Conservation (phyloP, 805 yeast species). For the Myxozyma geophila region DNA sequence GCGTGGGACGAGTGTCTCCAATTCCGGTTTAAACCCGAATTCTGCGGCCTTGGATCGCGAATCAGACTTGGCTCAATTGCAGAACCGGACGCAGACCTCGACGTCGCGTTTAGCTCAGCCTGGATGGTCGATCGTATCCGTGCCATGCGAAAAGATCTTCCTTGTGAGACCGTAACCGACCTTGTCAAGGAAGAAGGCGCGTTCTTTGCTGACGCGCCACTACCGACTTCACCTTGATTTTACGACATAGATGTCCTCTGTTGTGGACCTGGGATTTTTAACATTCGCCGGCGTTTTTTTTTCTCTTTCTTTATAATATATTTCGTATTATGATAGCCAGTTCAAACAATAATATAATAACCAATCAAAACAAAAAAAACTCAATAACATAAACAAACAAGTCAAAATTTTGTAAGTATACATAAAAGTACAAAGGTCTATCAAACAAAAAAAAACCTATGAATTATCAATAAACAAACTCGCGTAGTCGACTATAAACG, state of each 20-base stretch:
- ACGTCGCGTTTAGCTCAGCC: constrained; percentile 40
- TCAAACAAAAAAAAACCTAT: too few relatives aligned
- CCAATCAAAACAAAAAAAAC: too few relatives aligned
- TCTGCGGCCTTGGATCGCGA: constrained; percentile 15
- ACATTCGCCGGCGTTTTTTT: neutral
- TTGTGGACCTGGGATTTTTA: neutral
- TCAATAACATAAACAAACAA: neutral
- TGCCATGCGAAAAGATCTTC: constrained; percentile 31
- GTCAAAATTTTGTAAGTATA: neutral
- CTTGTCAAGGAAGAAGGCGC: constrained; percentile 16
- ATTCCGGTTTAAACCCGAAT: constrained; percentile 7
- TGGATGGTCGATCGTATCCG: constrained; percentile 46
- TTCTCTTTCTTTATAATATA: neutral
- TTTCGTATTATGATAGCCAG: too few relatives aligned
- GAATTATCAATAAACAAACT: constrained; percentile 58
- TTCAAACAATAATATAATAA: neutral
- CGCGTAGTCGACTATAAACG: constrained; percentile 64
- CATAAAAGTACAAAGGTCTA: neutral
- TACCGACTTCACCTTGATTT: neutral
- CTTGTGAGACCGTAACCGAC: constrained; percentile 38
- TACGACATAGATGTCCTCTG: neutral
- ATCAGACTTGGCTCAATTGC: constrained; percentile 14
- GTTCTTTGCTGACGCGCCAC: neutral
- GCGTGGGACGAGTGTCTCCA: constrained; percentile 14
- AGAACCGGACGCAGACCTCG: constrained; percentile 15